A percentile compares a stretch with the other conserved stretches of the same genome.
Conservation (phyloP, 2,329 filamentous ascomycete species). For the Dactylellina sp. region DNA sequence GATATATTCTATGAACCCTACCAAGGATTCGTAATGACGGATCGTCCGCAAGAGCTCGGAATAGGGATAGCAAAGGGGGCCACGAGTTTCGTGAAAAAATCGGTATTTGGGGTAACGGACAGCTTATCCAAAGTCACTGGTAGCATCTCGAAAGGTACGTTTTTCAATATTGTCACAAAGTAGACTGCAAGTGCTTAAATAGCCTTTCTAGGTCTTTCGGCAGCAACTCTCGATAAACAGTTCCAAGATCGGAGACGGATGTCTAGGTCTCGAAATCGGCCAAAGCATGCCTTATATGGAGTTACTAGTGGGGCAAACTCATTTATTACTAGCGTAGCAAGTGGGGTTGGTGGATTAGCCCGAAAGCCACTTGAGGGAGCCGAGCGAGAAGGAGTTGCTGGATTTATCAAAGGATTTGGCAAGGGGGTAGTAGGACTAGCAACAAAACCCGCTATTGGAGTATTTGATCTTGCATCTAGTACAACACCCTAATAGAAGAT, state of each 20-base stretch:
- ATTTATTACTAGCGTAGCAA: conserved; percentile 90
- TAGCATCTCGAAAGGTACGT: conserved; percentile 83
- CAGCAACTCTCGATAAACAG: conserved; percentile 96
- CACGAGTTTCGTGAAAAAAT: conserved; percentile 97
- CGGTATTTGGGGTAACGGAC: conserved; percentile 95
- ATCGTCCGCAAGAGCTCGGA: conserved; percentile 93
- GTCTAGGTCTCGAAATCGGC: conserved; percentile 88
- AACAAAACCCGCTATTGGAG: conserved; percentile 95
- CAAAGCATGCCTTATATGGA: conserved; percentile 96
- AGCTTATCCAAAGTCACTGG: conserved; percentile 98
- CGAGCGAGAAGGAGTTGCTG: conserved; percentile 90
- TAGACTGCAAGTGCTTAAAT: conserved; percentile 7
- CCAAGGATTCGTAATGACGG: conserved; percentile 95
- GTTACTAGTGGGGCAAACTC: conserved; percentile 96
- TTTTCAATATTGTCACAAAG: not conserved
- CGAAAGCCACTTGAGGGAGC: conserved; percentile 94
- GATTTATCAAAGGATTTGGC: conserved; percentile 97
- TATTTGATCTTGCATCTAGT: conserved; percentile 93
- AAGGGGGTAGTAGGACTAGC: conserved; percentile 94
- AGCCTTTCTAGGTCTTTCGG: conserved; percentile 74
- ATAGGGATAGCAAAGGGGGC: conserved; percentile 96
- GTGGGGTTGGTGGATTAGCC: conserved; percentile 90
- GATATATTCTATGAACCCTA: conserved; percentile 99
- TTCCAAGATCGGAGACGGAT: conserved; percentile 97
- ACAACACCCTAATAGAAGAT: conserved; percentile 54